These are phyloP conservation scores for Fomitopsis pulvina DNA, from an alignment of 768 basidiomycete genomes.

Conservation along the genomic window DNA sequence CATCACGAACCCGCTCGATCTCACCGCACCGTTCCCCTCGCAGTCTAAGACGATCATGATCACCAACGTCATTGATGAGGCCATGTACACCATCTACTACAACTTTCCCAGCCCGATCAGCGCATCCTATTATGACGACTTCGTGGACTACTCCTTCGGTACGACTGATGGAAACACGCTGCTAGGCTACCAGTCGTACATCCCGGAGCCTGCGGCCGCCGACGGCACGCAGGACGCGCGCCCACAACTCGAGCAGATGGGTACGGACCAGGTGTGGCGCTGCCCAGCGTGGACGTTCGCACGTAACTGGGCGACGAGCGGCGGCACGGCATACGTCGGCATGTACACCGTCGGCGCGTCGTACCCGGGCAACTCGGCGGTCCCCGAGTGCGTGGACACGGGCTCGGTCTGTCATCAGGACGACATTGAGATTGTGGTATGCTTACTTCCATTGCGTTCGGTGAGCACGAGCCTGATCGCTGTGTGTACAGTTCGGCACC, in stretches of 20 bases:
- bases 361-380: slow-evolving; percentile 58
- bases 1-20: slow-evolving; percentile 60
- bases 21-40: slow-evolving; percentile 49
- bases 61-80: slow-evolving; percentile 69
- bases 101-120: slow-evolving; percentile 34
- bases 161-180: slow-evolving; percentile 35
- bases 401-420: slow-evolving; percentile 74
- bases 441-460: slow-evolving; percentile 21
- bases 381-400: slow-evolving; percentile 47
- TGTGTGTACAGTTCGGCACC: slow-evolving; percentile 42
- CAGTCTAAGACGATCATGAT: slow-evolving; percentile 63
- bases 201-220: slow-evolving; percentile 20
- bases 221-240: slow-evolving; percentile 42
- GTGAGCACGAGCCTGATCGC: neutral
- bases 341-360: slow-evolving; percentile 58
- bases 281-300: slow-evolving; percentile 70
- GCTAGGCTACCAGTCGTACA: slow-evolving; percentile 42
- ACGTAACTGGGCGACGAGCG: slow-evolving; percentile 55
- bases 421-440: slow-evolving; percentile 72
- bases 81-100: slow-evolving; percentile 52
- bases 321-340: slow-evolving; percentile 65
- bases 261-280: slow-evolving; percentile 65
- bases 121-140: slow-evolving; percentile 28
- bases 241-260: slow-evolving; percentile 47
- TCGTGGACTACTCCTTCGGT: slow-evolving; percentile 43